Evolutionary conservation across 192 early-diverging fungal genomes (phyloP).

Genomic region (Mortierella claussenii): DNA sequence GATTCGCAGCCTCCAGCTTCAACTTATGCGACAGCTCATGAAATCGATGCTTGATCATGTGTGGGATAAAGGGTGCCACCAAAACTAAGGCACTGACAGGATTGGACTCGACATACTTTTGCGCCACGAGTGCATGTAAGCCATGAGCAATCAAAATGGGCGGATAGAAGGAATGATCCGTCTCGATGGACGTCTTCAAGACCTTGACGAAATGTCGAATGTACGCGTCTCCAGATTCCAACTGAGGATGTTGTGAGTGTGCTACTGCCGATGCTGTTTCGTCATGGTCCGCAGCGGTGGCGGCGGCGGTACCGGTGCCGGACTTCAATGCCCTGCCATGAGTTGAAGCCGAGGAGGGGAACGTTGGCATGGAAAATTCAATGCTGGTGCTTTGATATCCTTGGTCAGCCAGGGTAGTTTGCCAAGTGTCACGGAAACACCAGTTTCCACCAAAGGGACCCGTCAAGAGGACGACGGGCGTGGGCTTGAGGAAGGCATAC

Average conservation of each 20-base stretch:
- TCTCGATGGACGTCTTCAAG: constrained; percentile 46
- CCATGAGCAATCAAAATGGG: constrained; percentile 59
- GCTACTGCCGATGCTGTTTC: no score
- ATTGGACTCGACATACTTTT: constrained; percentile 57
- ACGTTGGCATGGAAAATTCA: constrained; percentile 30
- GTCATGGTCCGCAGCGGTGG: no score
- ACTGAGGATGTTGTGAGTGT: no score
- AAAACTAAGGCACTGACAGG: constrained; percentile 54
- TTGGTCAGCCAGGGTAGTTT: constrained; percentile 46
- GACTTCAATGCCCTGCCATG: no score
- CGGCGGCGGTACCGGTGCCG: no score
- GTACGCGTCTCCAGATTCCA: constrained; percentile 32
- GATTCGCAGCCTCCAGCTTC: not conserved
- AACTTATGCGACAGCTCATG: constrained; percentile 39
- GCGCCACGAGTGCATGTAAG: constrained; percentile 44
- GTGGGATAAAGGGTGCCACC: constrained; percentile 44
- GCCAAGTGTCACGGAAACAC: constrained; percentile 55
- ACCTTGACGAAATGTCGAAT: constrained; percentile 43
- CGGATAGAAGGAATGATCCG: constrained; percentile 52
- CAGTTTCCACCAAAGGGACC: constrained; percentile 52
- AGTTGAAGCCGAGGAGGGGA: no score
- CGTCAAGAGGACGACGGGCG: constrained; percentile 45
- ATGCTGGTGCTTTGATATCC: constrained; percentile 53
- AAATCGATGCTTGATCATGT: constrained; percentile 29
- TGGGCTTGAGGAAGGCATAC: constrained; percentile 50